Evolutionary conservation across 257 asterid genomes (phyloP).

Genomic region (Mitragyna speciosa): DNA sequence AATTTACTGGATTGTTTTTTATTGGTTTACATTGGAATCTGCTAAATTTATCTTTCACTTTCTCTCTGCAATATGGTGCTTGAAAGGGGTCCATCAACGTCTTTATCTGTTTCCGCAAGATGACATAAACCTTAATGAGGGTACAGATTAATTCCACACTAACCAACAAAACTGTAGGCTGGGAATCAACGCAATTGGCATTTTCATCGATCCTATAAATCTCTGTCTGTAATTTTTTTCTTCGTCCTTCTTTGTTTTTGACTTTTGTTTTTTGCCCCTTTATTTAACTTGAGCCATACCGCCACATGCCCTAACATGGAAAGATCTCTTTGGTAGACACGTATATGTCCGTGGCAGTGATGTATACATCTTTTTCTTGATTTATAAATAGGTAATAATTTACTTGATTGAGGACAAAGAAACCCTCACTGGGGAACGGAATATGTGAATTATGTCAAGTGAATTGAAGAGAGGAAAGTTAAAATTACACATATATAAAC

Average conservation of each 20-base stretch:
- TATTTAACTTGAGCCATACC: not conserved
- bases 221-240: not conserved
- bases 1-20: not conserved
- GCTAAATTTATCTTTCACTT: not conserved
- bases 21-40: not conserved
- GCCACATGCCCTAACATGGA: not conserved
- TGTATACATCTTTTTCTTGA: too few species aligned
- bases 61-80: not conserved
- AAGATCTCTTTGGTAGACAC: not conserved
- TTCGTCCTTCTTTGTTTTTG: not conserved
- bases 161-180: constrained; percentile 39
- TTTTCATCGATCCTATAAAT: constrained; percentile 35
- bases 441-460: not conserved
- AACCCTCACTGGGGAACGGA: not conserved
- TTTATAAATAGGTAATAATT: not conserved
- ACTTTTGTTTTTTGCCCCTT: not conserved
- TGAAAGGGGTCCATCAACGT: constrained; percentile 28
- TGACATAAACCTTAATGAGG: constrained; percentile 44
- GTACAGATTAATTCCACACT: constrained; percentile 32
- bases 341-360: not conserved
- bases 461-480: too few species aligned
- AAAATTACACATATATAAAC: not conserved
- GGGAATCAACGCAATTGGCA: constrained; percentile 31
- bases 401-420: not conserved
- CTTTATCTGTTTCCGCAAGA: constrained; percentile 52